Conservation (phyloP, 1,284 basidiomycete species). For the Marasmius tenuissimus region DNA sequence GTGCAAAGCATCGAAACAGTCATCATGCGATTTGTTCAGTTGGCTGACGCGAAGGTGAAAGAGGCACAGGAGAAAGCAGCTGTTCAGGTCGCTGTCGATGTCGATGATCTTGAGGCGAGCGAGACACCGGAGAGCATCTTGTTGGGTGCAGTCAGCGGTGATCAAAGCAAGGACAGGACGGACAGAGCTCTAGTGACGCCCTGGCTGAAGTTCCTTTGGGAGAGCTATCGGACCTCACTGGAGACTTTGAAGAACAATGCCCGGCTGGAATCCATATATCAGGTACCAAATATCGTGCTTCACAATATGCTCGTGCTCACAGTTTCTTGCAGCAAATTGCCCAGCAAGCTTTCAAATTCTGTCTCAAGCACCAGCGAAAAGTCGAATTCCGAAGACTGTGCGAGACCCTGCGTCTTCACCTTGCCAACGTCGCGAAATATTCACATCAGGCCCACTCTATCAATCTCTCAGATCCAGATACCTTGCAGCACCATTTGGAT, state of each 20-base stretch:
- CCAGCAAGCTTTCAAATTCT: conserved; percentile 97
- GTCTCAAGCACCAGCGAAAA: conserved; percentile 91
- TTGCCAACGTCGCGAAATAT: conserved; percentile 95
- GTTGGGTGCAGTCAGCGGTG: conserved; percentile 84
- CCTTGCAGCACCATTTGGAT: conserved; percentile 95
- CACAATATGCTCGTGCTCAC: conserved; percentile 1
- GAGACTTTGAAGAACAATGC: conserved; percentile 98
- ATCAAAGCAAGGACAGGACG: conserved; percentile 94
- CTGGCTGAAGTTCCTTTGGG: conserved; percentile 98
- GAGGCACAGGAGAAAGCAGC: conserved; percentile 87
- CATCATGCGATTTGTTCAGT: conserved; percentile 86
- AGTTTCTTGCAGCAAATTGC: conserved; percentile 75
- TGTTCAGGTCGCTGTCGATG: conserved; percentile 70
- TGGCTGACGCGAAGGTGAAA: conserved; percentile 86
- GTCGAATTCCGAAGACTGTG: conserved; percentile 97
- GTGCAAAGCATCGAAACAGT: conserved; percentile 93
- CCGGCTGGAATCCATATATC: conserved; percentile 91
- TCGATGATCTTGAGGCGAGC: conserved; percentile 88
- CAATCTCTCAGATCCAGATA: conserved; percentile 96
- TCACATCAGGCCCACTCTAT: conserved; percentile 95
- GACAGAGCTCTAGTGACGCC: conserved; percentile 96
- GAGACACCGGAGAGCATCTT: conserved; percentile 93
- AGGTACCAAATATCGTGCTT: conserved; percentile 52
- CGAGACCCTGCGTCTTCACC: conserved; percentile 94
- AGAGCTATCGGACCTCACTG: conserved; percentile 94